A percentile compares a stretch with the other conserved stretches of the same genome.
Conservation (phyloP, 75 land plant species). For the Cunninghamia lanceolata region DNA sequence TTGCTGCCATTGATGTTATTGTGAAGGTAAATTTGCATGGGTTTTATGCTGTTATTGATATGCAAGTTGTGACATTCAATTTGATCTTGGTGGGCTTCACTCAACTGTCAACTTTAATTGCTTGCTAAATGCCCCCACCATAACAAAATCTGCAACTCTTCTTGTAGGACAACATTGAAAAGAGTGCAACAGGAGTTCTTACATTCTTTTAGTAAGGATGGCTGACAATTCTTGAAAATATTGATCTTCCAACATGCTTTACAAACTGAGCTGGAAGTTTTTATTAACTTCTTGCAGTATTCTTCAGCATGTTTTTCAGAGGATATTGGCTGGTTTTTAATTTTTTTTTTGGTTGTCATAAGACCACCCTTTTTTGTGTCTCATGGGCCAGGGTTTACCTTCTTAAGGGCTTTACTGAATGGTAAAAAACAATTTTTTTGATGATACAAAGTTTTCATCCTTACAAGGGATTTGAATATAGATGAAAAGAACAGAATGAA, state of each 20-base stretch:
- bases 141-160: background rate
- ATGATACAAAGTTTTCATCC: background rate
- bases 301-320: background rate
- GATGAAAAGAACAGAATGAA: background rate
- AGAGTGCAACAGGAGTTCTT: background rate
- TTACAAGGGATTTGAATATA: background rate
- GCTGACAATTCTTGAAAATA: background rate
- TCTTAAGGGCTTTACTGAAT: background rate
- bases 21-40: constrained; percentile 53
- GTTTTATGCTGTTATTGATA: background rate
- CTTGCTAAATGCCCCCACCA: background rate
- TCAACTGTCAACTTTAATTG: background rate
- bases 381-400: background rate
- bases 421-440: background rate
- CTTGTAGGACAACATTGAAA: background rate
- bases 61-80: background rate
- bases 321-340: background rate
- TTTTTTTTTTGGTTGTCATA: background rate
- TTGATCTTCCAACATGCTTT: background rate
- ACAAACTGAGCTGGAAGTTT: background rate
- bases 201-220: background rate
- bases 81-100: background rate
- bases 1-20: constrained; percentile 66
- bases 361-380: background rate
- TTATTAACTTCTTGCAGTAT: background rate